These are phyloP conservation scores for Taiozyma onychis DNA, from an alignment of 1,139 yeast species.

Conservation along the genomic window DNA sequence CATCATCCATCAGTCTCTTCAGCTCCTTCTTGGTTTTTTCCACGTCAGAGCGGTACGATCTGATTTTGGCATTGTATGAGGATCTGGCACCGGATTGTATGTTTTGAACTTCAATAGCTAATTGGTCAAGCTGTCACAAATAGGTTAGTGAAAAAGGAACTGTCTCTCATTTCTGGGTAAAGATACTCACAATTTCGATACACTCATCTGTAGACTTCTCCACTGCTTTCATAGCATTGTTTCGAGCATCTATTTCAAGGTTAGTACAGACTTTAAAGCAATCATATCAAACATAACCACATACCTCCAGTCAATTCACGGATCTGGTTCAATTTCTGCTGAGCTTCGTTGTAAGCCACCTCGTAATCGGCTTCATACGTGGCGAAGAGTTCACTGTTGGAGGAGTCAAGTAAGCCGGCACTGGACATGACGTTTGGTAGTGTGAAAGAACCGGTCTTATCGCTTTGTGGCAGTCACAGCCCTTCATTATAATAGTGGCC, in stretches of 20 bases:
- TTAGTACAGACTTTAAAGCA: conserved; percentile 21
- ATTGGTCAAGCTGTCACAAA: conserved; percentile 50
- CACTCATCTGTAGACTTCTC: conserved; percentile 75
- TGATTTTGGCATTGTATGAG: conserved; percentile 60
- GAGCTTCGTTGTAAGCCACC: conserved; percentile 65
- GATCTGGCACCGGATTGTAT: conserved; percentile 69
- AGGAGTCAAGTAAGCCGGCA: conserved; percentile 17
- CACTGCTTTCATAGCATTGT: conserved; percentile 48
- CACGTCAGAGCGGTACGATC: conserved; percentile 59
- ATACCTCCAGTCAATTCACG: conserved; percentile 46
- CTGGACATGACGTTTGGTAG: conserved; percentile 13
- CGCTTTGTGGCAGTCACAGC: neutral
- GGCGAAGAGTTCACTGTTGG: conserved; percentile 47
- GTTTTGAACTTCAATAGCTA: conserved; percentile 75
- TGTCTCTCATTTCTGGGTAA: neutral
- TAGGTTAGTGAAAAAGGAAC: conserved; percentile 6
- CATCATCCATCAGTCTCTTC: conserved; percentile 48
- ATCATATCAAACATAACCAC: conserved; percentile 13
- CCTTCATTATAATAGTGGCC: neutral
- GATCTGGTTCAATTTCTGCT: conserved; percentile 39
- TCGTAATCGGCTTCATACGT: conserved; percentile 74
- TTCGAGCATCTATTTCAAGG: conserved; percentile 36
- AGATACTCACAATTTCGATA: conserved; percentile 46
- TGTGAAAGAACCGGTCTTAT: neutral
- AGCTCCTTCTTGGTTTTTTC: conserved; percentile 52